phyloP scores from a whole-genome alignment of 2,329 filamentous ascomycete genomes.

The Colletotrichum phormii region DNA sequence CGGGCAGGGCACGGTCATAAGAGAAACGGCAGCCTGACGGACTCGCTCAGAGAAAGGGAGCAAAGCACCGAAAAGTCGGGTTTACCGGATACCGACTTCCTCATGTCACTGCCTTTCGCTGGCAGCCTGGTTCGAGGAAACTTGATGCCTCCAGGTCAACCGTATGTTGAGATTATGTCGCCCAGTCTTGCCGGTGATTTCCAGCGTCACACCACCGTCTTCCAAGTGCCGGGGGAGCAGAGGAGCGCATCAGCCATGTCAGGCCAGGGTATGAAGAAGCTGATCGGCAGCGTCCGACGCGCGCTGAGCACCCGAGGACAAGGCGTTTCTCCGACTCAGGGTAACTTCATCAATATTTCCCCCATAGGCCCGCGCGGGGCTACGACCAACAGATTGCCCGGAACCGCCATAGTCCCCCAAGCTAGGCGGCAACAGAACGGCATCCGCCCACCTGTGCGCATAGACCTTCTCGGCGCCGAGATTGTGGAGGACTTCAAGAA shows the following conservation, averaged over 20 bases:
- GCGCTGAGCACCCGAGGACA: constrained; percentile 75
- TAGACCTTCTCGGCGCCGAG: constrained; percentile 85
- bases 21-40: constrained; percentile 87
- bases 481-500: constrained; percentile 83
- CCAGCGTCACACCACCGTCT: constrained; percentile 66
- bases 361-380: constrained; percentile 63
- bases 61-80: constrained; percentile 62
- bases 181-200: constrained; percentile 58
- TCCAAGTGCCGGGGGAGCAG: constrained; percentile 53
- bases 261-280: constrained; percentile 82
- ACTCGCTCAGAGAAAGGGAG: constrained; percentile 77
- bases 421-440: constrained; percentile 57
- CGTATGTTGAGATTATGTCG: constrained; percentile 78
- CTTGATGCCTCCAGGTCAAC: constrained; percentile 82
- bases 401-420: constrained; percentile 71
- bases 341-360: constrained; percentile 60
- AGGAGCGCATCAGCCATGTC: constrained; percentile 67
- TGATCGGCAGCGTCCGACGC: constrained; percentile 87
- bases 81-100: constrained; percentile 66
- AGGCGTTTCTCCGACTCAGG: constrained; percentile 56
- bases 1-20: constrained; percentile 75
- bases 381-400: constrained; percentile 69
- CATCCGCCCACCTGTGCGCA: constrained; percentile 68
- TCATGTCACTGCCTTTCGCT: constrained; percentile 75
- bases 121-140: constrained; percentile 91